Evolutionary conservation across 371 early-diverging fungal genomes (phyloP), one percentile per base, ranked within the genome.

Genomic region (Actinomortierella wolfii): DNA sequence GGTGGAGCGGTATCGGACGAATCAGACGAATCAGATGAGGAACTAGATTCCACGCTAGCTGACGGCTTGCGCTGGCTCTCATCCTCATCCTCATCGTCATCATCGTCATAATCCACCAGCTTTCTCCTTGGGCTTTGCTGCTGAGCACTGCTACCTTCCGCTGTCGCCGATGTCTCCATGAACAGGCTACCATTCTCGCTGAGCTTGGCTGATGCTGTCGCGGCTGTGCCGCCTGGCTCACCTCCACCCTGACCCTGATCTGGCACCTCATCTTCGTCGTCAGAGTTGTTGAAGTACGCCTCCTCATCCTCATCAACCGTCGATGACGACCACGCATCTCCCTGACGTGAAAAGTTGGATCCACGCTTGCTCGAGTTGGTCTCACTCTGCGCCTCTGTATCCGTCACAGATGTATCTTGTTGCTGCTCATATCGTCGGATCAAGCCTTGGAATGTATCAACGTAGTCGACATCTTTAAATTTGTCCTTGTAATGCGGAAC

Each of bases 281-380:
- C 91, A 0, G 84, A 79, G 4, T 82, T 78, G 67, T 92, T 89
- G 66, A 95, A 92, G 62, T 94, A 96, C 3, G 90, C 91, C 52
- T 95, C 95, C 59, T 96, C 95, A 23, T 83, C 86, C 20, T 87
- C 83, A 62, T 94, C 92, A 14, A 87, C 75, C 14, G 81, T 80
- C 5, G 80, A 69, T 13, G 83, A 80, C 11, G 75, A 60, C 88
- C 89, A 86, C n/a, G 83, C 89, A 47, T 83, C 86, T 58, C 44
- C 17, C 26, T 21, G 23, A 4, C 17, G 23, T 6, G 29, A 21
- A 24, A 13, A 21, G 23, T 50, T 50, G 29, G 50, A 25, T n/a
- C 23, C 43, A 2, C 61, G 65, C 29, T 58, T 68, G 43, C 42
- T 47, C 23, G 63, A 64, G 28, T 61, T 62, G 1, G 60, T 56